Conservation (phyloP, 805 yeast genomes). For the Ogataea populi-albae region DNA sequence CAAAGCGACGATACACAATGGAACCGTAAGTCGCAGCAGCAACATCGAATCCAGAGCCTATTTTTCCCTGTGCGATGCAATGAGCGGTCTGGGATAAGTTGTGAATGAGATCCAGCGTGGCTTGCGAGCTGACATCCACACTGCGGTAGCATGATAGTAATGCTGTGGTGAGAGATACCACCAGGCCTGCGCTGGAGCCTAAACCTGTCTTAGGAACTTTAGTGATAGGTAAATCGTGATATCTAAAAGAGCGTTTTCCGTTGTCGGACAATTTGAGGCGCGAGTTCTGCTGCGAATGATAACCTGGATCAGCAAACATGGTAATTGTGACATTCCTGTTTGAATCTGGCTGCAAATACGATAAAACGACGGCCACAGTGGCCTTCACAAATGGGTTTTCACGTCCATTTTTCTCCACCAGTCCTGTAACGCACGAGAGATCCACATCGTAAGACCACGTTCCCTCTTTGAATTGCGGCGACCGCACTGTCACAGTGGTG, state of each 20-base stretch:
- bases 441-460: constrained; percentile 57
- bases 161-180: constrained; percentile 73
- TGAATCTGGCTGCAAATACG: constrained; percentile 43
- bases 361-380: constrained; percentile 52
- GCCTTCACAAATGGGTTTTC: constrained; percentile 75
- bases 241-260: constrained; percentile 47
- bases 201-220: constrained; percentile 90
- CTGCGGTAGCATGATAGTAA: constrained; percentile 46
- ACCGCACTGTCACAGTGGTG: constrained; percentile 44
- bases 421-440: constrained; percentile 9
- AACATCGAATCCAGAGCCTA: constrained; percentile 97
- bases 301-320: constrained; percentile 82
- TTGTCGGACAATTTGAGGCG: constrained; percentile 33
- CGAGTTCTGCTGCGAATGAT: constrained; percentile 71
- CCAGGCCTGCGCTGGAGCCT: constrained; percentile 95
- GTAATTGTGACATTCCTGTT: constrained; percentile 45
- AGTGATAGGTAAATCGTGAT: constrained; percentile 57
- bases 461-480: constrained; percentile 76
- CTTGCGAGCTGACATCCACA: constrained; percentile 29
- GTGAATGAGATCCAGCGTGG: constrained; percentile 50
- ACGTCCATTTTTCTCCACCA: constrained; percentile 18
- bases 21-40: constrained; percentile 95
- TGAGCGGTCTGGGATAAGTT: constrained; percentile 87
- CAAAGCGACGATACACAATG: constrained; percentile 74
- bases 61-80: constrained; percentile 89